Percentiles rank a stretch among this genome's conserved stretches.
Conservation (phyloP, 2,329 filamentous ascomycete genomes). For the Fusarium devonianum region DNA sequence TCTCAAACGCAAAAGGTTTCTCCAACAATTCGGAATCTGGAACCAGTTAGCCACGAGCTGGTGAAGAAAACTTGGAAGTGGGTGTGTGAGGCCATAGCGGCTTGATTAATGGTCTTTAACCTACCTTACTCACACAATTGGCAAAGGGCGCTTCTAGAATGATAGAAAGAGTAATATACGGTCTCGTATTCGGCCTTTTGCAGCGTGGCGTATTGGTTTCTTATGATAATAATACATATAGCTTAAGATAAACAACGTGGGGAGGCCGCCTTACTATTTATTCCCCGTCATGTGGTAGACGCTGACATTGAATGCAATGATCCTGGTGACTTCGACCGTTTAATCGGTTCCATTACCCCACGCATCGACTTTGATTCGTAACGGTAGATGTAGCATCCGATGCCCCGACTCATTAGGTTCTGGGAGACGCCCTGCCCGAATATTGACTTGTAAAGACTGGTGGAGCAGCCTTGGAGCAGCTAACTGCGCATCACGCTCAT, state of each 20-base stretch:
- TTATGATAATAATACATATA: no score
- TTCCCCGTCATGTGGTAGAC: no score
- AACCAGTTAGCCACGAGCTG: constrained; percentile 22
- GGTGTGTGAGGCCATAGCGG: constrained; percentile 16
- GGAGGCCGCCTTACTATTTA: no score
- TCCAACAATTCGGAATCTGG: constrained; percentile 7
- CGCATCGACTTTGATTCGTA: constrained; percentile 14
- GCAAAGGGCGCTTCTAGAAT: no score
- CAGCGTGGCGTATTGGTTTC: no score
- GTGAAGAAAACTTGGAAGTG: constrained; percentile 35
- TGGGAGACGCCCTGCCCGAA: constrained; percentile 57
- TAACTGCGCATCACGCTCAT: constrained; percentile 53
- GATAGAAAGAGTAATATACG: no score
- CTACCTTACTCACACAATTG: no score
- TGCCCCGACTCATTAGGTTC: constrained; percentile 39
- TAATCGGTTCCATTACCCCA: background rate
- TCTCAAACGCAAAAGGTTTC: constrained; percentile 12
- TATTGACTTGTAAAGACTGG: constrained; percentile 60
- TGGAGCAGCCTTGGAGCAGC: constrained; percentile 57
- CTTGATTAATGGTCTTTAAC: background rate
- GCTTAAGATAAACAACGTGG: no score
- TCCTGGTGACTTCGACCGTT: background rate
- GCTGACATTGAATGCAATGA: no score
- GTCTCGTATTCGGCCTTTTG: no score
- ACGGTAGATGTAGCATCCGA: constrained; percentile 48